These are phyloP conservation scores for Starmerella sp. DNA, from an alignment of 805 yeast genomes.

Conservation along the genomic window DNA sequence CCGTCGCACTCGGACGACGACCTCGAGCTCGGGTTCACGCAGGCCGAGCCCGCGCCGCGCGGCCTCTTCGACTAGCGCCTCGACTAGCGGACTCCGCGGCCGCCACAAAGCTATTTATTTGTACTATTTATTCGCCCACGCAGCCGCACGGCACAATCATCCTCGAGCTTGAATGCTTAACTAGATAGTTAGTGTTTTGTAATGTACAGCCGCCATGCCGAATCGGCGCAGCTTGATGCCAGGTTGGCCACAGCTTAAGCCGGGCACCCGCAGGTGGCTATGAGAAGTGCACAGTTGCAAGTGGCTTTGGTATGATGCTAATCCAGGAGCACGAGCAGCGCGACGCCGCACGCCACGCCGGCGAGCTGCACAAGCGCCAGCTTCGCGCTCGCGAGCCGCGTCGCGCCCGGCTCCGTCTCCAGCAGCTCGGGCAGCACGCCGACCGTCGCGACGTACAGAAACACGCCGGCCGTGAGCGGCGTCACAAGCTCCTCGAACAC, in stretches of 20 bases:
- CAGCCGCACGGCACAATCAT: too few species aligned
- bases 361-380: slow-evolving; percentile 38
- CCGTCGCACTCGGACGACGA: neutral
- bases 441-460: slow-evolving; percentile 58
- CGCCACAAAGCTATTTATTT: too few species aligned
- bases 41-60: slow-evolving; percentile 7
- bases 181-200: slow-evolving; percentile 28
- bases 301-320: slow-evolving; percentile 33
- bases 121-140: too few species aligned
- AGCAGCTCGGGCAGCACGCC: slow-evolving; percentile 67
- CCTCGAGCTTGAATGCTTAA: slow-evolving; percentile 15
- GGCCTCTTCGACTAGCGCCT: slow-evolving; percentile 15
- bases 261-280: too few species aligned
- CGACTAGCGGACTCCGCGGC: too few species aligned
- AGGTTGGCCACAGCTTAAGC: too few species aligned
- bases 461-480: slow-evolving; percentile 70
- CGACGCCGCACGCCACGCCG: slow-evolving; percentile 44
- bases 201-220: too few species aligned
- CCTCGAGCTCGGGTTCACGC: slow-evolving; percentile 14
- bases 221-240: too few species aligned
- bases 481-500: slow-evolving; percentile 42
- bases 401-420: slow-evolving; percentile 30
- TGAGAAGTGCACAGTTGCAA: too few species aligned
- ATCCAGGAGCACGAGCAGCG: slow-evolving; percentile 44
- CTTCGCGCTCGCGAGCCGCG: slow-evolving; percentile 27